phyloP scores from a whole-genome alignment of 441 rosid species.

The Codiaeum variegatum region DNA sequence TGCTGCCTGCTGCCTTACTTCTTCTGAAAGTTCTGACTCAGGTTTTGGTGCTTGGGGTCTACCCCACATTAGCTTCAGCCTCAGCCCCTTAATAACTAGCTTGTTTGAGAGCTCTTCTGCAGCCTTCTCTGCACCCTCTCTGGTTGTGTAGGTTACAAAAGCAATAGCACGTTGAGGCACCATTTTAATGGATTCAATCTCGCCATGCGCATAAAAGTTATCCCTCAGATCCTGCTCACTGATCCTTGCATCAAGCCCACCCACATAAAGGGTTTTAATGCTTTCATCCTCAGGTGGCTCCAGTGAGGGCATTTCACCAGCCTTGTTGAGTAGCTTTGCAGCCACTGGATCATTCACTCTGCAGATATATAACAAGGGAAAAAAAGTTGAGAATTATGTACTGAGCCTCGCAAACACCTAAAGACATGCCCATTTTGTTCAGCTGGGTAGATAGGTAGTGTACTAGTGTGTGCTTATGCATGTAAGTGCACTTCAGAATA shows the following conservation, averaged over 20 bases:
- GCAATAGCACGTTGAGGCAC: conserved; percentile 87
- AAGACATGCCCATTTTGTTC: neutral
- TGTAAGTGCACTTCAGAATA: neutral
- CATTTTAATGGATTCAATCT: conserved; percentile 85
- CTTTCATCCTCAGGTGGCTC: conserved; percentile 92
- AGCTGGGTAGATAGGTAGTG: neutral
- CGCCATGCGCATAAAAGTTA: conserved; percentile 84
- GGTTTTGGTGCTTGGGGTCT: conserved; percentile 84
- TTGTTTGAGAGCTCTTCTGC: conserved; percentile 86
- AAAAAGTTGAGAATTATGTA: neutral
- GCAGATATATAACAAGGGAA: conserved; percentile 19
- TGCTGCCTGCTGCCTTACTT: conserved; percentile 62
- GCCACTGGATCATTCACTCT: conserved; percentile 96
- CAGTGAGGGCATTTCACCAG: conserved; percentile 92
- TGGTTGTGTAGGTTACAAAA: conserved; percentile 80
- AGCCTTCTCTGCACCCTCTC: conserved; percentile 98
- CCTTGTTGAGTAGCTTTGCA: conserved; percentile 78
- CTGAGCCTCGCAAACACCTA: neutral
- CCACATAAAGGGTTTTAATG: conserved; percentile 84
- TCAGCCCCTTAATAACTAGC: conserved; percentile 74
- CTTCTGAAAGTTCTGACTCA: conserved; percentile 65
- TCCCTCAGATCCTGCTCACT: conserved; percentile 89
- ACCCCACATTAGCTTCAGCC: conserved; percentile 93
- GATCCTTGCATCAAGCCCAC: conserved; percentile 84
- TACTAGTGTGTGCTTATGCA: neutral